A percentile compares a stretch with the other conserved stretches of the same genome.
These are phyloP conservation scores for Oligophagozyma castellii DNA, from an alignment of 1,139 yeast genomes.

Conservation along the genomic window DNA sequence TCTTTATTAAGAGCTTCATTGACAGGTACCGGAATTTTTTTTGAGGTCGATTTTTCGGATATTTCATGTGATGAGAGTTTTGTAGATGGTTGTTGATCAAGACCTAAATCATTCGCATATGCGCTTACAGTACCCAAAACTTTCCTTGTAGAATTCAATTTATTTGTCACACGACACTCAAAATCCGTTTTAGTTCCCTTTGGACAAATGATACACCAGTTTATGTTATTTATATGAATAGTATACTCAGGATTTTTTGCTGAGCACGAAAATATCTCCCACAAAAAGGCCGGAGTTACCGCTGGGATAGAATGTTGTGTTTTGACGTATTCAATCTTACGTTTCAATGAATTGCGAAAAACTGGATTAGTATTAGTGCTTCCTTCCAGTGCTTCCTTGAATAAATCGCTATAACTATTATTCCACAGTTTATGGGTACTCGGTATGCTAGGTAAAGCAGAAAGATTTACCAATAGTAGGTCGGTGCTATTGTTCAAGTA, in stretches of 20 bases:
- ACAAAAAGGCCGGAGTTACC: conserved; percentile 22
- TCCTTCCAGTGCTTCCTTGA: conserved; percentile 7
- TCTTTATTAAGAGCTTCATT: too few species aligned
- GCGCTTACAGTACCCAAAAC: too few species aligned
- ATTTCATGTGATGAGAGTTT: too few species aligned
- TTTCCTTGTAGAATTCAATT: too few species aligned
- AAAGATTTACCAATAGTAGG: conserved; percentile 46
- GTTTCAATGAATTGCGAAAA: conserved; percentile 22
- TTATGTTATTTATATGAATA: conserved; percentile 15
- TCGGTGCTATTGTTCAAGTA: conserved; percentile 46
- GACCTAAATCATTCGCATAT: too few species aligned
- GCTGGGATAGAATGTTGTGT: conserved; percentile 30
- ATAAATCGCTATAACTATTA: conserved; percentile 19
- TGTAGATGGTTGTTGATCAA: too few species aligned
- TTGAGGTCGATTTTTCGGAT: too few species aligned
- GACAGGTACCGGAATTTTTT: too few species aligned
- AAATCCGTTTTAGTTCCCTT: conserved; percentile 15
- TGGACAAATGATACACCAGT: conserved; percentile 24
- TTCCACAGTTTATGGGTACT: conserved; percentile 21
- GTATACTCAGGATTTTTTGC: conserved; percentile 2
- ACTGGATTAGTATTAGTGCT: conserved; percentile 11
- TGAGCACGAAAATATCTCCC: conserved; percentile 15
- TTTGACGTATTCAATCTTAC: conserved; percentile 32
- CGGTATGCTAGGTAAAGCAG: conserved; percentile 24
- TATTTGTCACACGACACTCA: conserved; percentile 6